Conservation (phyloP, 2,329 filamentous ascomycete species). For the Periglandula ipomoeae region DNA sequence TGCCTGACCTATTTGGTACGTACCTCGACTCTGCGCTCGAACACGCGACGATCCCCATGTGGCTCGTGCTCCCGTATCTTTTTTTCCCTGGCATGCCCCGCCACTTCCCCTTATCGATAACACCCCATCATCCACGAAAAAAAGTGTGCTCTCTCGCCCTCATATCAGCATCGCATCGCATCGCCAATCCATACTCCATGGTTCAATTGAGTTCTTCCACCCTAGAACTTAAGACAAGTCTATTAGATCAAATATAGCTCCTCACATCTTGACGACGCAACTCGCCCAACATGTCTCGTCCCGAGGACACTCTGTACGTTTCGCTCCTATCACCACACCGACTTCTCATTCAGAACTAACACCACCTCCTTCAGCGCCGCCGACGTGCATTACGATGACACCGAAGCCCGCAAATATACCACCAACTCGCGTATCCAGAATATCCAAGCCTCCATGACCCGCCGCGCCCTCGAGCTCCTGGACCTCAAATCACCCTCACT, state of each 20-base stretch:
- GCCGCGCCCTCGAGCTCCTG: conserved; percentile 85
- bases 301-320: conserved; percentile 82
- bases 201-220: neutral
- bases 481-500: conserved; percentile 69
- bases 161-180: neutral
- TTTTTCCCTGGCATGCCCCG: neutral
- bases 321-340: conserved; percentile 12
- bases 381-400: conserved; percentile 95
- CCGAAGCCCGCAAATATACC: conserved; percentile 94
- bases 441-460: conserved; percentile 91
- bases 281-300: conserved; percentile 71
- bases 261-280: neutral
- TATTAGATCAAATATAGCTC: neutral
- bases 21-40: no score
- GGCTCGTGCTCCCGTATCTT: neutral
- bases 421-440: conserved; percentile 91
- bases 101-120: conserved; percentile 11
- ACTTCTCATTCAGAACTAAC: neutral
- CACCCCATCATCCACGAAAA: no score
- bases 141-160: no score
- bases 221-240: neutral
- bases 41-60: no score
- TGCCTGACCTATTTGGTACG: neutral
- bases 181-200: neutral
- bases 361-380: conserved; percentile 55